Evolutionary conservation across 164 flowering plant species (phyloP), one percentile per base, ranked within the genome.

Genomic region (Litsea cubeba): DNA sequence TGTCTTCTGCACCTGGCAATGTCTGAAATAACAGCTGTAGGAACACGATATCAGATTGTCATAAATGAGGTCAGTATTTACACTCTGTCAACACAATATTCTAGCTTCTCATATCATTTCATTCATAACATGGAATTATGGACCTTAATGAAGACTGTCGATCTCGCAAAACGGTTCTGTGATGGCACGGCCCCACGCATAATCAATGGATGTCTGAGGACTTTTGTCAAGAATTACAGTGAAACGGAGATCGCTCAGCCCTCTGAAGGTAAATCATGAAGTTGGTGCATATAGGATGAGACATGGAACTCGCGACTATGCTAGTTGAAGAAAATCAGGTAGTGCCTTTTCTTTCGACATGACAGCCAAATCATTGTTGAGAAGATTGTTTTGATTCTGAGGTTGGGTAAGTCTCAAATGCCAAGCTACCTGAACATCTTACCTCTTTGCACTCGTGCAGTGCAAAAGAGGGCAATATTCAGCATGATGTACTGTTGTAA

Each of bases 131-230:
- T 71, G 22, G 50, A 50, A 12, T 79, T 23, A 58, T 15, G 81
- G 30, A 62, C 18, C 70, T 70, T 71, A 8, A 18, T 85, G 79
- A 75, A 94, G 98, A 93, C 97, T 68, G 97, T 95, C 23, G 97
- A 95, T 84, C 93, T 95, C 60, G 90, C 95, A 62, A 95, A 95
- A 80, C 82, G 97, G 54, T 95, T 95, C 84, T 95, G 98, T 75
- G 98, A 93, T 72, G 98, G 97, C 69, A 79, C 95, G 73, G 97
- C 97, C 26, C 97, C 97, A 11, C 92, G 97, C 6, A 76, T 91
- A 18, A 86, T 95, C 67, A 95, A 95, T 74, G 95, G 97, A 1
- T 95, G 97, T 81, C 90, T 92, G 11, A 83, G 97, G 79, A 89
- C 89, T 20, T 95, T 86, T 63, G 75, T 91, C 69, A 88, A 86